Evolutionary conservation across 768 basidiomycete genomes (phyloP).

Genomic region (Hysterangium stoloniferum): DNA sequence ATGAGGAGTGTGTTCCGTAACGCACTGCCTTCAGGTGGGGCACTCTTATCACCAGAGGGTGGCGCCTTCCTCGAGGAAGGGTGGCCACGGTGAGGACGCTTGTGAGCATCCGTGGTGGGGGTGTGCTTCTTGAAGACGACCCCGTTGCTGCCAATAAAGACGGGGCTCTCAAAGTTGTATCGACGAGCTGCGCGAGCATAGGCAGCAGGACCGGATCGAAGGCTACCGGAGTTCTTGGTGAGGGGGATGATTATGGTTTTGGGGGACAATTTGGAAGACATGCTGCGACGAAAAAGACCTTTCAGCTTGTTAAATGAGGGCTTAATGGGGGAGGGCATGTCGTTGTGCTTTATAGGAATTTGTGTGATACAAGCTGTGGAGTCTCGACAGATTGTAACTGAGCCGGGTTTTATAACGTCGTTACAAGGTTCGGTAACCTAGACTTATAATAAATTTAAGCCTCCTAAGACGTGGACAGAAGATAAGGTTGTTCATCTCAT

Average conservation of each 20-base stretch:
- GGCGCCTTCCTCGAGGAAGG: neutral
- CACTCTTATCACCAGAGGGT: neutral
- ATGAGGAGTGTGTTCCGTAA: neutral
- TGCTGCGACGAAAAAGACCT: neutral
- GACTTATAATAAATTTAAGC: too few species aligned
- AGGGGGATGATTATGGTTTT: neutral
- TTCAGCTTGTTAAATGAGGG: neutral
- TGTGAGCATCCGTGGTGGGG: neutral
- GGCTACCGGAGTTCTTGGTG: neutral
- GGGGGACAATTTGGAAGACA: conserved; percentile 4
- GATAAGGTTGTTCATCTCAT: too few species aligned
- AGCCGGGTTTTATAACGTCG: too few species aligned
- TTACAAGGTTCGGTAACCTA: too few species aligned
- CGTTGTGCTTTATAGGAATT: too few species aligned
- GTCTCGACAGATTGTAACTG: too few species aligned
- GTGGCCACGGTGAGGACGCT: conserved; percentile 2
- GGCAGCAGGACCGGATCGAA: conserved; percentile 10
- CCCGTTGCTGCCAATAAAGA: conserved; percentile 4
- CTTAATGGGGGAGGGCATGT: neutral
- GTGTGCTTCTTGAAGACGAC: conserved; percentile 1
- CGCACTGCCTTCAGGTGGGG: neutral
- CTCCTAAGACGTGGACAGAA: too few species aligned
- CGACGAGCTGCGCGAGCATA: conserved; percentile 10
- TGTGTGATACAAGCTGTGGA: too few species aligned
- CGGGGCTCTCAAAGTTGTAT: conserved; percentile 7